These are phyloP conservation scores for Sporothrix pseudoabietina DNA, from an alignment of 2,329 filamentous ascomycete species.

Conservation along the genomic window DNA sequence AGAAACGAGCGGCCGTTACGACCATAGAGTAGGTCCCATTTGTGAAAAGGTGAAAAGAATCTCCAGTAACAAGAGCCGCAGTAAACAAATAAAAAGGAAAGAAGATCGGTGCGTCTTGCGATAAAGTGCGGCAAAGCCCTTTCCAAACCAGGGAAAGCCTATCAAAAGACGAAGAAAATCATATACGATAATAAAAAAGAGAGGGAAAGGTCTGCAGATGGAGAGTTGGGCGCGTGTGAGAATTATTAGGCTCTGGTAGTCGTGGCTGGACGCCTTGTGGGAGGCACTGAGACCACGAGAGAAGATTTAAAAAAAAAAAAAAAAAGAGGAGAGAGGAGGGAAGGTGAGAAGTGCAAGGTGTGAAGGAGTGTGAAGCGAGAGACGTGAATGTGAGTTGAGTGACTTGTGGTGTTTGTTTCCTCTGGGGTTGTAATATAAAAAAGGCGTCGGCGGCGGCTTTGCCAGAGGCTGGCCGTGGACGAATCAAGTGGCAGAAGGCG, in stretches of 20 bases:
- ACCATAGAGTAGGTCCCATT: background rate
- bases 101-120: background rate
- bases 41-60: background rate
- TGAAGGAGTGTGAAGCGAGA: slow-evolving; percentile 13
- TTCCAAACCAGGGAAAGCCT: background rate
- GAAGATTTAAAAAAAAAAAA: too few relatives aligned
- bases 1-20: background rate
- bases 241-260: background rate
- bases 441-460: slow-evolving; percentile 22
- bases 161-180: background rate
- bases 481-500: slow-evolving; percentile 30
- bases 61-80: background rate
- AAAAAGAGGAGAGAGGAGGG: background rate
- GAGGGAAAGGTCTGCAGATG: background rate
- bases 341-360: background rate
- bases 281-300: background rate
- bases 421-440: slow-evolving; percentile 21
- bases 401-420: slow-evolving; percentile 12
- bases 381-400: background rate
- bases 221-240: background rate
- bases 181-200: background rate
- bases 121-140: background rate
- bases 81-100: background rate
- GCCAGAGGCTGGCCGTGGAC: slow-evolving; percentile 18
- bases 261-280: background rate